phyloP scores from a whole-genome alignment of 1,284 basidiomycete species.

The Singerocomus rubriflavus region DNA sequence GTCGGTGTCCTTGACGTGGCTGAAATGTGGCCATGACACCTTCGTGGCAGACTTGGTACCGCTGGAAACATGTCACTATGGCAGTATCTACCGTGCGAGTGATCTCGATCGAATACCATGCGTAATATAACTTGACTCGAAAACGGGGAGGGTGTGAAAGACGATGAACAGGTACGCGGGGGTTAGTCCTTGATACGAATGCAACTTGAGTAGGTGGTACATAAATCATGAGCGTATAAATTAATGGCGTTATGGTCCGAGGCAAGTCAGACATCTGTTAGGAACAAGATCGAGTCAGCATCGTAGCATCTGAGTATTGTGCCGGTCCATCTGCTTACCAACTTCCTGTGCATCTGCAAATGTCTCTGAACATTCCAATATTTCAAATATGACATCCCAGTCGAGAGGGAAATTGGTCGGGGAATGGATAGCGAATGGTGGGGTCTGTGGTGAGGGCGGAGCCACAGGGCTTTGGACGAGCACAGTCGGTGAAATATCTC shows the following conservation, averaged over 20 bases:
- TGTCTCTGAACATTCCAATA: conserved; percentile 19
- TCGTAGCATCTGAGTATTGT: background rate
- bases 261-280: conserved; percentile 3
- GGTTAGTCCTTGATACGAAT: conserved; percentile 12
- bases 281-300: background rate
- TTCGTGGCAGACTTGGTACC: background rate
- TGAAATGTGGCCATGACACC: background rate
- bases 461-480: conserved; percentile 11
- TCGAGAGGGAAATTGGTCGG: conserved; percentile 29
- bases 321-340: conserved; percentile 16
- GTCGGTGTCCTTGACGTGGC: background rate
- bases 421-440: conserved; percentile 9
- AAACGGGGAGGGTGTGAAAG: no score
- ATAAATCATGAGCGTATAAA: conserved; percentile 8
- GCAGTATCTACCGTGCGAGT: background rate
- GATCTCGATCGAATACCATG: conserved; percentile 7
- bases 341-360: background rate
- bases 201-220: conserved; percentile 7
- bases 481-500: conserved; percentile 9
- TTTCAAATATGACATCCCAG: conserved; percentile 37
- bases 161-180: background rate
- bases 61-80: background rate
- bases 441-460: conserved; percentile 4
- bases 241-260: background rate
- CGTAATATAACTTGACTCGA: background rate